These are phyloP conservation scores for Erythrophleum fordii DNA, from an alignment of 306 rosid genomes.

Conservation along the genomic window DNA sequence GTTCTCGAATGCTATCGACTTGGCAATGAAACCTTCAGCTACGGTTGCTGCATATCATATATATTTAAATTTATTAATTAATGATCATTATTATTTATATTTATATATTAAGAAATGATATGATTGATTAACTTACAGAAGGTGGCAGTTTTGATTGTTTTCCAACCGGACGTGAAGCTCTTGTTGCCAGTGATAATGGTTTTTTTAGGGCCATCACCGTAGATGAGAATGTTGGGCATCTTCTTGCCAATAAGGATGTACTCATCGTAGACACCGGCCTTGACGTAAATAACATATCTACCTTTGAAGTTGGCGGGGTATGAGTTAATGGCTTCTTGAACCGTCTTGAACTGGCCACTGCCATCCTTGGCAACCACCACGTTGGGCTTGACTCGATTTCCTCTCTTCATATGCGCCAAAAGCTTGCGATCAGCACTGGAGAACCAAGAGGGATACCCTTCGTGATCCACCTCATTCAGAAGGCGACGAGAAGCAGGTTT, in stretches of 20 bases:
- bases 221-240: conserved; percentile 52
- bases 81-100: too few species aligned
- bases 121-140: conserved; percentile 36
- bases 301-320: conserved; percentile 53
- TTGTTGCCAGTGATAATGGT: conserved; percentile 52
- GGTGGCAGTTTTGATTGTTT: conserved; percentile 53
- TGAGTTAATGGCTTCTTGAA: conserved; percentile 57
- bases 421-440: conserved; percentile 52
- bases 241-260: conserved; percentile 35
- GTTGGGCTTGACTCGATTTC: conserved; percentile 28
- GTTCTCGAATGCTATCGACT: conserved; percentile 69
- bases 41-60: conserved; percentile 35
- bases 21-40: conserved; percentile 53
- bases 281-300: conserved; percentile 61
- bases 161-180: conserved; percentile 23
- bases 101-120: background rate
- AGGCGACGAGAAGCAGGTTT: conserved; percentile 58
- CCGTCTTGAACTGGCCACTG: conserved; percentile 58
- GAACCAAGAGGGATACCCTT: conserved; percentile 63
- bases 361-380: conserved; percentile 79
- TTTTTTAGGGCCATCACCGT: conserved; percentile 68
- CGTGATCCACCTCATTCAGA: conserved; percentile 34
- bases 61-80: too few species aligned
- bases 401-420: conserved; percentile 20
- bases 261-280: conserved; percentile 67